Conservation (phyloP, 2,329 filamentous ascomycete genomes). For the Diplocarpon mali region DNA sequence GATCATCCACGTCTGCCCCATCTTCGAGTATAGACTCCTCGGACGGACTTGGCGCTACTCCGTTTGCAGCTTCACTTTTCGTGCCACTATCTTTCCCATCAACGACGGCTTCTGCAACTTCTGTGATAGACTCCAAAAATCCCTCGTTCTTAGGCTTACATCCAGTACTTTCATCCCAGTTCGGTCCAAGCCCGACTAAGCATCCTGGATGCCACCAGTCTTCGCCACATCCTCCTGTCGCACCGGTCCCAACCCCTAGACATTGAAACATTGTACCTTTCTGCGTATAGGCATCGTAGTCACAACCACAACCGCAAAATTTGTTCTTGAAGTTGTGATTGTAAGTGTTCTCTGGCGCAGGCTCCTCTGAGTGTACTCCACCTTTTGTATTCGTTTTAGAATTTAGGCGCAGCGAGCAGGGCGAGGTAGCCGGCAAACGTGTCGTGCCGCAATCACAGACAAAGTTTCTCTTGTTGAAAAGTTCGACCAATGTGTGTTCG, state of each 20-base stretch:
- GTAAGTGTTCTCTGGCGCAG: slow-evolving; percentile 69
- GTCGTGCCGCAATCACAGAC: slow-evolving; percentile 93
- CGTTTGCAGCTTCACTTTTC: slow-evolving; percentile 21
- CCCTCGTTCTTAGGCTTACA: slow-evolving; percentile 29
- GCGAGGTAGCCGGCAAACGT: slow-evolving; percentile 52
- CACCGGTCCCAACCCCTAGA: slow-evolving; percentile 66
- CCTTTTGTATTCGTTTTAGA: slow-evolving; percentile 64
- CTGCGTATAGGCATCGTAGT: slow-evolving; percentile 81
- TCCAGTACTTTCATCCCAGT: slow-evolving; percentile 51
- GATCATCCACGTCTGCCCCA: slow-evolving; percentile 42
- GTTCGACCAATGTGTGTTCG: slow-evolving; percentile 86
- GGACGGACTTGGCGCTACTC: slow-evolving; percentile 8
- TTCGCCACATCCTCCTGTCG: slow-evolving; percentile 84
- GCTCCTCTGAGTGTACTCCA: slow-evolving; percentile 62
- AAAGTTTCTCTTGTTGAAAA: slow-evolving; percentile 92
- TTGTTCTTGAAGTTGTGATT: slow-evolving; percentile 91
- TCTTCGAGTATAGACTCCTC: slow-evolving; percentile 29
- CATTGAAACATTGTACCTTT: slow-evolving; percentile 99
- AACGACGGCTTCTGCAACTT: slow-evolving; percentile 33
- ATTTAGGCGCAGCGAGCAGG: slow-evolving; percentile 68
- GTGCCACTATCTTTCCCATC: slow-evolving; percentile 12
- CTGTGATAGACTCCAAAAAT: slow-evolving; percentile 38
- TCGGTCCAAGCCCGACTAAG: slow-evolving; percentile 66
- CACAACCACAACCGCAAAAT: slow-evolving; percentile 81
- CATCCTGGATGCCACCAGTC: slow-evolving; percentile 98